phyloP scores from a whole-genome alignment of 2,329 filamentous ascomycete species.

The Cryphonectria naterciae region DNA sequence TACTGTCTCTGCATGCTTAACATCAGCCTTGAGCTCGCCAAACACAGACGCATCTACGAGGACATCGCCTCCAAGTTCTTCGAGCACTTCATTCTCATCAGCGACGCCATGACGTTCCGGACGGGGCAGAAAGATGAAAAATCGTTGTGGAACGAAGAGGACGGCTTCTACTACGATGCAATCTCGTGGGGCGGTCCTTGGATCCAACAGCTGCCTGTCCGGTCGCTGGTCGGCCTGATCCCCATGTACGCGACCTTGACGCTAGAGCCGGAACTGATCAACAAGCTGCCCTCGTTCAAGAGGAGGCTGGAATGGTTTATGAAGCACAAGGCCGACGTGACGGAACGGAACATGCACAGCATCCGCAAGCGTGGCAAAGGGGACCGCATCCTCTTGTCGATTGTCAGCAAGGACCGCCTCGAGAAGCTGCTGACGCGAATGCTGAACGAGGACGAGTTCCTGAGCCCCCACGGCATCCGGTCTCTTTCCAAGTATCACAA shows the following conservation, averaged over 20 bases:
- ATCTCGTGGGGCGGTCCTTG: conserved; percentile 95
- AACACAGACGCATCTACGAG: conserved; percentile 93
- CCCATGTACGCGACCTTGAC: conserved; percentile 92
- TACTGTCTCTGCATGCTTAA: conserved; percentile 97
- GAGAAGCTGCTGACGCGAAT: conserved; percentile 87
- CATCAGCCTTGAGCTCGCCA: conserved; percentile 91
- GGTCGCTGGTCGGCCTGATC: conserved; percentile 91
- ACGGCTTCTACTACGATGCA: conserved; percentile 98
- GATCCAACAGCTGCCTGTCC: conserved; percentile 89
- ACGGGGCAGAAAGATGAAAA: conserved; percentile 71
- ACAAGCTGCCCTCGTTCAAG: conserved; percentile 90
- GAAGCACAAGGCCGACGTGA: conserved; percentile 81
- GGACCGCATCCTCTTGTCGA: conserved; percentile 81
- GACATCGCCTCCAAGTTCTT: conserved; percentile 98
- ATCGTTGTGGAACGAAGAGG: conserved; percentile 94
- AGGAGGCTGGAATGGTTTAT: conserved; percentile 94
- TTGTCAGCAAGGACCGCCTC: conserved; percentile 91
- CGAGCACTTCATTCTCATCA: conserved; percentile 97
- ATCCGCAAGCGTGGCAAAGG: conserved; percentile 90
- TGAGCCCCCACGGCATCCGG: conserved; percentile 86
- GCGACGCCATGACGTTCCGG: conserved; percentile 92
- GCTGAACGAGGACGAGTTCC: conserved; percentile 92
- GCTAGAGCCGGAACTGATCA: conserved; percentile 89
- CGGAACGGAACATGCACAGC: conserved; percentile 91
- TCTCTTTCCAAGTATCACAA: conserved; percentile 92